phyloP scores from a whole-genome alignment of 2,329 filamentous ascomycete species.

The Microcyclospora pomicola region DNA sequence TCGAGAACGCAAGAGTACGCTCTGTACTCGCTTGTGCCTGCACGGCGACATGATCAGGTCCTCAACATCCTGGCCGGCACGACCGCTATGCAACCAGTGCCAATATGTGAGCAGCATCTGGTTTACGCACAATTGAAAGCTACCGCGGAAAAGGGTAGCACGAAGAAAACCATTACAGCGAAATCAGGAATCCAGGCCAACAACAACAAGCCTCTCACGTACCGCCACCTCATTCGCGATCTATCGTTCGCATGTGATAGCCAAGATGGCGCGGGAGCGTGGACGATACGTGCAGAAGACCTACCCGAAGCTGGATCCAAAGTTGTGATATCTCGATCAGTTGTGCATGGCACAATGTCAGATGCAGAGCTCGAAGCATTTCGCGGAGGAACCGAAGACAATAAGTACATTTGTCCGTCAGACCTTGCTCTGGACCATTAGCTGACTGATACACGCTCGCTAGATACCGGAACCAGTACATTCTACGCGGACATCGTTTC shows the following conservation, averaged over 20 bases:
- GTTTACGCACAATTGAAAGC: conserved; percentile 40
- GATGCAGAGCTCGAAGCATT: conserved; percentile 28
- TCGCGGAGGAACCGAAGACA: conserved; percentile 3
- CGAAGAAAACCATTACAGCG: conserved; percentile 2
- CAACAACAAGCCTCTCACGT: conserved; percentile 3
- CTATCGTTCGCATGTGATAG: conserved; percentile 1
- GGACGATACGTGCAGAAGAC: conserved; percentile 15
- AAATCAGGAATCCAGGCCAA: background rate
- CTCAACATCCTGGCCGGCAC: conserved; percentile 48
- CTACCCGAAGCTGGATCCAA: conserved; percentile 37
- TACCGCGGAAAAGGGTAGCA: conserved; percentile 10
- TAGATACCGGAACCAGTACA: conserved; percentile 34
- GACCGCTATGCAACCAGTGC: conserved; percentile 46
- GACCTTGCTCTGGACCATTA: too few relatives aligned
- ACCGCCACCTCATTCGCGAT: conserved; percentile 9
- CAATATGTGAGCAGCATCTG: conserved; percentile 40
- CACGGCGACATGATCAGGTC: conserved; percentile 44
- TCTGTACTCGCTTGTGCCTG: conserved; percentile 45
- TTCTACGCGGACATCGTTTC: conserved; percentile 43
- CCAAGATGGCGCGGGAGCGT: conserved; percentile 6
- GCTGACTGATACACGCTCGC: background rate
- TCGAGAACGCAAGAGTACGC: conserved; percentile 44
- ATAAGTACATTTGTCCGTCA: conserved; percentile 27
- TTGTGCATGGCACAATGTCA: conserved; percentile 34
- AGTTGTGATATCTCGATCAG: conserved; percentile 39